Conservation (phyloP, 345 rosid species). For the Salix viminalis region DNA sequence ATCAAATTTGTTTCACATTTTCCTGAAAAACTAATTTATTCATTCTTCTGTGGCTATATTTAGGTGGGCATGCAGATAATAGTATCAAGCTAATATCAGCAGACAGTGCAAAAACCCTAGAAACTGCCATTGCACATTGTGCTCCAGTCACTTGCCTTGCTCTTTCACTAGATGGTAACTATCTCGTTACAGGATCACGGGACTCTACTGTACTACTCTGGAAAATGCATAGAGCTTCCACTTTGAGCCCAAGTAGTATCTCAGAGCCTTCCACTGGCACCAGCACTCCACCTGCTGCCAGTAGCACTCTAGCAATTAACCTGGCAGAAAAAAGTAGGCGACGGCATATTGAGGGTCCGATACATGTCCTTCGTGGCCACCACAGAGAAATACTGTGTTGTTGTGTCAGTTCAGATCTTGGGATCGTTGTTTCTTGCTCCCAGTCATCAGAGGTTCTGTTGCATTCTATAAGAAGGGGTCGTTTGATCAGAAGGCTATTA, state of each 20-base stretch:
- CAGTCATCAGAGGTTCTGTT: conserved; percentile 64
- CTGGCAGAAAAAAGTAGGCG: conserved; percentile 60
- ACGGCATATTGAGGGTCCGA: conserved; percentile 76
- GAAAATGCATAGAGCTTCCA: conserved; percentile 66
- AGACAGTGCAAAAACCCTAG: conserved; percentile 87
- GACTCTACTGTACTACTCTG: conserved; percentile 83
- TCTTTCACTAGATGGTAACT: conserved; percentile 75
- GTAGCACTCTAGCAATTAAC: conserved; percentile 39
- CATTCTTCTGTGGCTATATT: conserved; percentile 1
- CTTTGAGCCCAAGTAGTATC: conserved; percentile 47
- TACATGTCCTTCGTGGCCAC: conserved; percentile 92
- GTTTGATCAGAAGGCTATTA: conserved; percentile 72
- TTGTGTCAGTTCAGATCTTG: conserved; percentile 84
- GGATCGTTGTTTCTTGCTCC: conserved; percentile 75
- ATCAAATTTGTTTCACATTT: background rate
- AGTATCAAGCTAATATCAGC: conserved; percentile 81
- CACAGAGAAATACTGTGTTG: conserved; percentile 64
- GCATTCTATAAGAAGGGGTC: conserved; percentile 85
- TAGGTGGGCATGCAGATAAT: conserved; percentile 95
- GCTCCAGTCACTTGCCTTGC: conserved; percentile 98
- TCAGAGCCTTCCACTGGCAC: conserved; percentile 50
- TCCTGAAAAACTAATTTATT: background rate
- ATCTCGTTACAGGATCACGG: conserved; percentile 85
- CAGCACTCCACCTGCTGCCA: conserved; percentile 39
- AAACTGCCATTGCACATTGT: conserved; percentile 83